Conservation (phyloP, 768 basidiomycete species). For the Tremella fuciformis region DNA sequence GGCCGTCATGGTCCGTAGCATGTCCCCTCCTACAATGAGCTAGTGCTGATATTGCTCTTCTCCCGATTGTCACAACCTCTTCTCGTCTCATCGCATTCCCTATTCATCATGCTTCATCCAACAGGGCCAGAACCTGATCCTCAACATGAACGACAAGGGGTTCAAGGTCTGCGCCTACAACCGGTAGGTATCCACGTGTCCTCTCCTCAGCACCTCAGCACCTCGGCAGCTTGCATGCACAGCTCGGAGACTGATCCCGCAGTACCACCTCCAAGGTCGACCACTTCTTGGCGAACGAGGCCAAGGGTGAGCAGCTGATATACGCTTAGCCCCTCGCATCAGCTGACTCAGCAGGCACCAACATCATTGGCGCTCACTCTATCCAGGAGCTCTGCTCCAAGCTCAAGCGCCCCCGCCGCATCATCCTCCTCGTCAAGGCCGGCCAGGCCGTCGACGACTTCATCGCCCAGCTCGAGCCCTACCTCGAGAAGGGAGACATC, state of each 20-base stretch:
- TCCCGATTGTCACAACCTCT: conserved; percentile 23
- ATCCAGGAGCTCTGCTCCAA: conserved; percentile 85
- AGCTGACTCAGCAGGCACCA: conserved; percentile 66
- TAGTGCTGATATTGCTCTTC: conserved; percentile 19
- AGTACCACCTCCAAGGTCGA: conserved; percentile 90
- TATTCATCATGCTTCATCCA: background rate
- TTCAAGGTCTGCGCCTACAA: conserved; percentile 97
- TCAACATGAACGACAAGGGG: conserved; percentile 99
- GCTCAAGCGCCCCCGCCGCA: conserved; percentile 93
- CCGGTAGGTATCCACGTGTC: conserved; percentile 55
- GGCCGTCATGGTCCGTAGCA: conserved; percentile 83
- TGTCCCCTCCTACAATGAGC: background rate
- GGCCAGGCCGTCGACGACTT: conserved; percentile 94
- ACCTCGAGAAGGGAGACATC: conserved; percentile 94
- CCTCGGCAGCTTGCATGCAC: background rate
- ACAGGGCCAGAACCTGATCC: conserved; percentile 92
- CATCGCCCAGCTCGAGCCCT: conserved; percentile 79
- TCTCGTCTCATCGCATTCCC: background rate
- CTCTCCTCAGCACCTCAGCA: background rate
- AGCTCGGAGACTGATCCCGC: background rate
- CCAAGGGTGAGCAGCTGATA: conserved; percentile 69
- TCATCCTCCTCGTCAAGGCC: conserved; percentile 97
- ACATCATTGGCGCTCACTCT: conserved; percentile 90
- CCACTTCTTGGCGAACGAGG: conserved; percentile 90
- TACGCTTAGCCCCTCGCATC: conserved; percentile 19